These are phyloP conservation scores for Adansonia rubrostipa DNA, from an alignment of 441 rosid genomes.

Conservation along the genomic window DNA sequence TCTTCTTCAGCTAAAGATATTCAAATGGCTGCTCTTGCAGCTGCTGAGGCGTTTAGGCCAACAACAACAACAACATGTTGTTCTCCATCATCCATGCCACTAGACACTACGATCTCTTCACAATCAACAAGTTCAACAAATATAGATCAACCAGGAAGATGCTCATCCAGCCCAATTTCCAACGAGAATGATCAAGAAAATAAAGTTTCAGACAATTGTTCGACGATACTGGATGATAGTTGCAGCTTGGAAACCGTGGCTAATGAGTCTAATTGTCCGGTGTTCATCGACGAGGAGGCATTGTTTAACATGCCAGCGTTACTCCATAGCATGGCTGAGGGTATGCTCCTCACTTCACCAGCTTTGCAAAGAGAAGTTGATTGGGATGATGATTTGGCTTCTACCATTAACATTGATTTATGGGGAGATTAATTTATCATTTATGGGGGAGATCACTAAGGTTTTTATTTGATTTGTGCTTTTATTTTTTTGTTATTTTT, in stretches of 20 bases:
- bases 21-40: conserved; percentile 32
- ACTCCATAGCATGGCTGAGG: conserved; percentile 48
- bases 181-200: background rate
- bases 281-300: conserved; percentile 46
- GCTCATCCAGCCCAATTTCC: background rate
- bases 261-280: background rate
- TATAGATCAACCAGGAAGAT: background rate
- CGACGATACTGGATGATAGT: background rate
- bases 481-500: too few relatives aligned
- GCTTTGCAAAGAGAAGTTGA: conserved; percentile 27
- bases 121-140: background rate
- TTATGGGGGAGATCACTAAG: too few relatives aligned
- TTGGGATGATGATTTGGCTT: conserved; percentile 29
- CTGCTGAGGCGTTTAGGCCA: conserved; percentile 21
- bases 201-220: background rate
- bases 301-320: conserved; percentile 46
- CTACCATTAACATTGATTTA: conserved; percentile 16
- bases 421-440: background rate
- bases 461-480: too few relatives aligned
- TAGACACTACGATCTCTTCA: background rate
- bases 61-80: background rate
- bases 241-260: background rate
- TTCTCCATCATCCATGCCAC: background rate
- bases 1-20: conserved; percentile 36
- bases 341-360: conserved; percentile 43